These are phyloP conservation scores for Trypanosoma conorhini DNA, from an alignment of 208 protist species.

Conservation along the genomic window DNA sequence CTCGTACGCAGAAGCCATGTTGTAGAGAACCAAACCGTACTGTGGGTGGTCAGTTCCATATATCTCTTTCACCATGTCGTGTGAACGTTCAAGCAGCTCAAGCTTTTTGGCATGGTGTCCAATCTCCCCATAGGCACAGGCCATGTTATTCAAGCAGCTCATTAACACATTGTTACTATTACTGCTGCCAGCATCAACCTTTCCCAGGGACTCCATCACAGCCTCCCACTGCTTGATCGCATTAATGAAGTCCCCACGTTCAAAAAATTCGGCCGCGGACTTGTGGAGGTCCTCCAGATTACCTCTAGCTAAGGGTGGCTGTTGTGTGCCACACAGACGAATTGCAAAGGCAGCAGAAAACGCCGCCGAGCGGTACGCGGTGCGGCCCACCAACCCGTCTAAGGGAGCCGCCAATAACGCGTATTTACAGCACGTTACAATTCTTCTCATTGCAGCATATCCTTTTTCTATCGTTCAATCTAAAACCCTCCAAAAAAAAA, in stretches of 20 bases:
- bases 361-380: not conserved
- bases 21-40: constrained; percentile 87
- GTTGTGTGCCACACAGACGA: not conserved
- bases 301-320: not conserved
- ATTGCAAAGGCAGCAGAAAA: not conserved
- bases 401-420: not conserved
- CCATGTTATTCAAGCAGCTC: constrained; percentile 86
- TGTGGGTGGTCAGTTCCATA: constrained; percentile 85
- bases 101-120: constrained; percentile 75
- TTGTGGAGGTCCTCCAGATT: constrained; percentile 53
- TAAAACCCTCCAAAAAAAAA: not conserved
- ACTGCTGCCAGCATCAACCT: constrained; percentile 36
- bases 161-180: constrained; percentile 67
- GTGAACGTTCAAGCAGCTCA: constrained; percentile 68
- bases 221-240: constrained; percentile 77
- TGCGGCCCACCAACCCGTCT: not conserved
- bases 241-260: constrained; percentile 57
- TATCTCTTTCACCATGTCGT: constrained; percentile 48
- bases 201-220: constrained; percentile 33
- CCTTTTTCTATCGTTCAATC: not conserved
- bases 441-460: not conserved
- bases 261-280: constrained; percentile 43
- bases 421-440: not conserved
- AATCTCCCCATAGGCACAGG: constrained; percentile 85
- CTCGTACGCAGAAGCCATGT: constrained; percentile 80